A percentile compares a stretch with the other conserved stretches of the same genome.
phyloP scores from a whole-genome alignment of 495 filamentous ascomycete genomes.

The Lasiosphaeris hirsuta region DNA sequence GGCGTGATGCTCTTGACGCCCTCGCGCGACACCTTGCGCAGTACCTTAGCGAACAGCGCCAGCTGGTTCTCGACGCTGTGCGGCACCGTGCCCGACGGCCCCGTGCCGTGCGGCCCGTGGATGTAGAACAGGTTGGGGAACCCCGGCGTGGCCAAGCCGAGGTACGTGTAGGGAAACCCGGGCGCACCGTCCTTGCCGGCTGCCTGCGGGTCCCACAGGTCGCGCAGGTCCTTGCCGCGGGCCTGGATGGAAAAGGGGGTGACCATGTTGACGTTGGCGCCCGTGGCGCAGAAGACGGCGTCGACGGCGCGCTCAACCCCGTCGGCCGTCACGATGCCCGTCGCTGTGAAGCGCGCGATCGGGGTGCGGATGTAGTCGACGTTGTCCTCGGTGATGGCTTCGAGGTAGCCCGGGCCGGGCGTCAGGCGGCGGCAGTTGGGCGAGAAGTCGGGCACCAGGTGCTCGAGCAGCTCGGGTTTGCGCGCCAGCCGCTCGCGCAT shows the following conservation, averaged over 20 bases:
- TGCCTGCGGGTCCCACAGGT: constrained; percentile 37
- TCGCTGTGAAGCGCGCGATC: constrained; percentile 57
- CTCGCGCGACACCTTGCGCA: constrained; percentile 61
- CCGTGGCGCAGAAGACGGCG: constrained; percentile 65
- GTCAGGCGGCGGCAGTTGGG: constrained; percentile 69
- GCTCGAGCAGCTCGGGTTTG: constrained; percentile 53
- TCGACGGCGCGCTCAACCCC: constrained; percentile 52
- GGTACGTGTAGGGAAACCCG: constrained; percentile 63
- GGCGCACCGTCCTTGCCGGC: constrained; percentile 38
- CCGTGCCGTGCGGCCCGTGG: constrained; percentile 53
- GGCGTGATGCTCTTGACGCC: constrained; percentile 60
- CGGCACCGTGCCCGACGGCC: constrained; percentile 52
- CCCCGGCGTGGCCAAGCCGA: constrained; percentile 57
- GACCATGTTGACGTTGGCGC: constrained; percentile 57
- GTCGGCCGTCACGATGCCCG: constrained; percentile 53
- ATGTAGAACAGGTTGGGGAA: constrained; percentile 66
- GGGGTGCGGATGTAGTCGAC: constrained; percentile 55
- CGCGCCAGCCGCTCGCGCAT: constrained; percentile 50
- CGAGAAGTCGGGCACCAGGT: constrained; percentile 61
- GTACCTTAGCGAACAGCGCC: constrained; percentile 58
- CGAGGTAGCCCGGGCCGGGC: constrained; percentile 68
- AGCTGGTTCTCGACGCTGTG: constrained; percentile 54
- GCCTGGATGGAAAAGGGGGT: constrained; percentile 58
- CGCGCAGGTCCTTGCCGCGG: constrained; percentile 45
- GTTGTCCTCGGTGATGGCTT: constrained; percentile 62